Evolutionary conservation across 257 asterid genomes (phyloP).

Genomic region (Solanum lycopersicoides): DNA sequence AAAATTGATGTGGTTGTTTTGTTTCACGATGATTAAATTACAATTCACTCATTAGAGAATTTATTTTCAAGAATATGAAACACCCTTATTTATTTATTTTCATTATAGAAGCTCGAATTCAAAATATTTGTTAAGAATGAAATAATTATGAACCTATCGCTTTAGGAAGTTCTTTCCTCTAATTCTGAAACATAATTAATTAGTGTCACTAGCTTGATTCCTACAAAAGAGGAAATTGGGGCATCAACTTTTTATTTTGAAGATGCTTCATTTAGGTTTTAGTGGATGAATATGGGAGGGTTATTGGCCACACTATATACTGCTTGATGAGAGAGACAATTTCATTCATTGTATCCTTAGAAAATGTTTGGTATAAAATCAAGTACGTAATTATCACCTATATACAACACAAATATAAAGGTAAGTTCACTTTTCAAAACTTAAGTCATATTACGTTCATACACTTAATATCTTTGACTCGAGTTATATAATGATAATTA

Average conservation of each 20-base stretch:
- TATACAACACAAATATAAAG: not conserved
- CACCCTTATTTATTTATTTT: accelerated
- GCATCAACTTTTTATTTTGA: not conserved
- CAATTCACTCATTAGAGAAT: not conserved
- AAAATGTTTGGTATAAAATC: not conserved
- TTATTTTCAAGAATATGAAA: not conserved
- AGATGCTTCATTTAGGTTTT: not conserved
- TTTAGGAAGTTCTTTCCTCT: not conserved
- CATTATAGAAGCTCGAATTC: not conserved
- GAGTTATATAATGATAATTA: not conserved
- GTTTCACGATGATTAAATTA: not conserved
- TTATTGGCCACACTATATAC: not conserved
- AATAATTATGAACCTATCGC: not conserved
- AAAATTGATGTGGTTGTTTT: conserved; percentile 20
- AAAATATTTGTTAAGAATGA: too few relatives aligned
- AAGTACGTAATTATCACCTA: not conserved
- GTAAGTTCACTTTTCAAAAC: not conserved
- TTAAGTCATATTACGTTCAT: not conserved
- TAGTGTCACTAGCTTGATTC: not conserved
- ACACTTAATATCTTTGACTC: not conserved
- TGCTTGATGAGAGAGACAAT: not conserved
- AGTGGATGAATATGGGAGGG: not conserved
- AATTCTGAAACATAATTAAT: not conserved
- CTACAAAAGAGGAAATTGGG: not conserved
- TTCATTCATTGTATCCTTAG: not conserved